A percentile compares a stretch with the other conserved stretches of the same genome.
These are phyloP conservation scores for Yamadazyma blattariae DNA, from an alignment of 1,139 yeast genomes.

Conservation along the genomic window DNA sequence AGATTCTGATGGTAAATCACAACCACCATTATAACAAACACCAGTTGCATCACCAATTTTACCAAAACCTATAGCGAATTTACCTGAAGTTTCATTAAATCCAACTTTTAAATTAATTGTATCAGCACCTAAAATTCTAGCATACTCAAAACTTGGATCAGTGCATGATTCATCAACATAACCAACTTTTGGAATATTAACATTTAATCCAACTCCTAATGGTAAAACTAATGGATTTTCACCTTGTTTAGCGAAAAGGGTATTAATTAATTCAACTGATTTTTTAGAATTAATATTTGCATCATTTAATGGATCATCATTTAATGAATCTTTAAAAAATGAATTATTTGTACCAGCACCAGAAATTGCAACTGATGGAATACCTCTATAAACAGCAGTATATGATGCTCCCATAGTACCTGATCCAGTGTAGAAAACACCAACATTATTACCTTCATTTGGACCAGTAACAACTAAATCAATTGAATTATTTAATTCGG, in stretches of 20 bases:
- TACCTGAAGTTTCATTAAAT: slow-evolving; percentile 28
- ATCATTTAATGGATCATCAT: slow-evolving; percentile 30
- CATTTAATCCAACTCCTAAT: slow-evolving; percentile 39
- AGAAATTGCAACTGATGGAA: slow-evolving; percentile 45
- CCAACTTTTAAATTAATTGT: slow-evolving; percentile 26
- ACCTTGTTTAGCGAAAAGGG: slow-evolving; percentile 31
- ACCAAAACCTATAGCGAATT: slow-evolving; percentile 16
- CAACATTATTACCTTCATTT: slow-evolving; percentile 44
- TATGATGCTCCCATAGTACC: slow-evolving; percentile 49
- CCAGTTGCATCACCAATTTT: slow-evolving; percentile 18
- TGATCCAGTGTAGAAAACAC: slow-evolving; percentile 39
- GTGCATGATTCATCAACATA: slow-evolving; percentile 30
- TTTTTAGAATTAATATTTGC: slow-evolving; percentile 35
- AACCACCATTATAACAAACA: slow-evolving; percentile 33
- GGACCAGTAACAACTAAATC: slow-evolving; percentile 49
- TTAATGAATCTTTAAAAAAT: slow-evolving; percentile 36
- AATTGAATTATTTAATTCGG: slow-evolving; percentile 22
- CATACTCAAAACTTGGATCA: slow-evolving; percentile 31
- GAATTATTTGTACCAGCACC: slow-evolving; percentile 44
- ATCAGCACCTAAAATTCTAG: slow-evolving; percentile 37
- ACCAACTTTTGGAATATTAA: slow-evolving; percentile 43
- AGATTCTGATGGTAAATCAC: slow-evolving; percentile 36
- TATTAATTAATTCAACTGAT: slow-evolving; percentile 30
- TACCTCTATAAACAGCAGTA: slow-evolving; percentile 39
- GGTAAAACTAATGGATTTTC: slow-evolving; percentile 33